phyloP scores from a whole-genome alignment of 352 stramenopile species.

The Thraustotheca clavata region DNA sequence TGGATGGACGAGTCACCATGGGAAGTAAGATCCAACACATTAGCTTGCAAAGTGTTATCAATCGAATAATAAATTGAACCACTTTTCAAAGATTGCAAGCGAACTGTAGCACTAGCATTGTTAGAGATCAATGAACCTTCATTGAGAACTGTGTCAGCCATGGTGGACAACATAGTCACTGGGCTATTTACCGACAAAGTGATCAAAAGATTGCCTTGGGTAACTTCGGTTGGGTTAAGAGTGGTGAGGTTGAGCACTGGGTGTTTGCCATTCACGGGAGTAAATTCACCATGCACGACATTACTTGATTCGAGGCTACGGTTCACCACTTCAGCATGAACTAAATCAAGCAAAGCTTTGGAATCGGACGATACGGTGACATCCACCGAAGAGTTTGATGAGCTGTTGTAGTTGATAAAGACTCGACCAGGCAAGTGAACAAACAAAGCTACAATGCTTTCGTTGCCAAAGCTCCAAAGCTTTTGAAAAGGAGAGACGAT shows the following conservation, averaged over 20 bases:
- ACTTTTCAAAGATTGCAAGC: not conserved
- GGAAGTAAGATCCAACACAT: not conserved
- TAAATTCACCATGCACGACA: not conserved
- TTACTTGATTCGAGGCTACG: not conserved
- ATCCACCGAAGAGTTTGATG: not conserved
- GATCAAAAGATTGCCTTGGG: not conserved
- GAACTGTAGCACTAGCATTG: not conserved
- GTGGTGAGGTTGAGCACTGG: not conserved
- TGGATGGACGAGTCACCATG: not conserved
- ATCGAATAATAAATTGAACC: not conserved
- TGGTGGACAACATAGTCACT: not conserved
- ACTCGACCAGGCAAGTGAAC: slow-evolving; percentile 8
- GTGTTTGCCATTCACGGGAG: not conserved
- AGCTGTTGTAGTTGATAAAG: not conserved
- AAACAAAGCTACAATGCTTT: too few relatives aligned
- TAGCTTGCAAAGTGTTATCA: not conserved
- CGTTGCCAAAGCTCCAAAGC: too few relatives aligned
- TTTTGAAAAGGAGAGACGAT: too few relatives aligned
- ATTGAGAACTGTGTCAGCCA: not conserved
- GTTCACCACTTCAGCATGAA: not conserved
- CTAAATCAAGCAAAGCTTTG: not conserved
- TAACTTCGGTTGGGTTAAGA: not conserved
- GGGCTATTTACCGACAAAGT: not conserved
- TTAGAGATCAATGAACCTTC: not conserved
- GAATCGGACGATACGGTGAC: not conserved